Evolutionary conservation across 371 early-diverging fungal genomes (phyloP).

Genomic region (Rhizopus microsporus): DNA sequence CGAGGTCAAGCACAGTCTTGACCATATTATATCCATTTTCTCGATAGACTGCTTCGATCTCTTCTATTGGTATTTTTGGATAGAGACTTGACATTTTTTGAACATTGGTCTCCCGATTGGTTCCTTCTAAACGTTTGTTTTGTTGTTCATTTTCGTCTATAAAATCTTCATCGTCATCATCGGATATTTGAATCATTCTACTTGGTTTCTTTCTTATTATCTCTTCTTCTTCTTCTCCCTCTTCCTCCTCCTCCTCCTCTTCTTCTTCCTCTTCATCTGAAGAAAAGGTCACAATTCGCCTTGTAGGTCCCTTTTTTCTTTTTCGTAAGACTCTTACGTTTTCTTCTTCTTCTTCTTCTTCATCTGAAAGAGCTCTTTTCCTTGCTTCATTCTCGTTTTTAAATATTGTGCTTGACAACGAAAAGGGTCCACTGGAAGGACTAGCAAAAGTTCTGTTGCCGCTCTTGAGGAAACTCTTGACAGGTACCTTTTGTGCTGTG

Average conservation of each 20-base stretch:
- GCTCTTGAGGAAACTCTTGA: no score
- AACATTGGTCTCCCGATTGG: slow-evolving; percentile 4
- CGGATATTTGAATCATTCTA: slow-evolving; percentile 2
- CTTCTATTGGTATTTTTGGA: slow-evolving; percentile 4
- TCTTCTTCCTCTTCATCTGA: slow-evolving; percentile 4
- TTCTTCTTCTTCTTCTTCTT: slow-evolving; percentile 2
- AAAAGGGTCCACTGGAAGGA: slow-evolving; percentile 8
- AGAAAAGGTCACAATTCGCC: not conserved
- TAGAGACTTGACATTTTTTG: slow-evolving; percentile 8
- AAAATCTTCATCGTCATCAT: slow-evolving; percentile 16
- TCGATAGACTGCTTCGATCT: slow-evolving; percentile 7
- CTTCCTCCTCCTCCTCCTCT: not conserved
- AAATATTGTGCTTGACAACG: not conserved
- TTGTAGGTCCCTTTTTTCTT: slow-evolving; percentile 1
- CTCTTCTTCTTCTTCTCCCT: not conserved
- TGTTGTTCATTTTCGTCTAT: slow-evolving; percentile 17
- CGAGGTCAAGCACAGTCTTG: slow-evolving; percentile 1
- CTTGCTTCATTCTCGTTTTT: not conserved
- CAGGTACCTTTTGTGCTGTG: no score
- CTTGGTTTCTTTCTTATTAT: not conserved
- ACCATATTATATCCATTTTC: not conserved
- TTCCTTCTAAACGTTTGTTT: slow-evolving; percentile 7
- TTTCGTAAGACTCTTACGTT: slow-evolving; percentile 10
- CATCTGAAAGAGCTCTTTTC: not conserved
- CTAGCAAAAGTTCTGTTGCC: not conserved